Base-by-base conservation (phyloP, 768 basidiomycete genomes). In the Russula olivacea region DNA sequence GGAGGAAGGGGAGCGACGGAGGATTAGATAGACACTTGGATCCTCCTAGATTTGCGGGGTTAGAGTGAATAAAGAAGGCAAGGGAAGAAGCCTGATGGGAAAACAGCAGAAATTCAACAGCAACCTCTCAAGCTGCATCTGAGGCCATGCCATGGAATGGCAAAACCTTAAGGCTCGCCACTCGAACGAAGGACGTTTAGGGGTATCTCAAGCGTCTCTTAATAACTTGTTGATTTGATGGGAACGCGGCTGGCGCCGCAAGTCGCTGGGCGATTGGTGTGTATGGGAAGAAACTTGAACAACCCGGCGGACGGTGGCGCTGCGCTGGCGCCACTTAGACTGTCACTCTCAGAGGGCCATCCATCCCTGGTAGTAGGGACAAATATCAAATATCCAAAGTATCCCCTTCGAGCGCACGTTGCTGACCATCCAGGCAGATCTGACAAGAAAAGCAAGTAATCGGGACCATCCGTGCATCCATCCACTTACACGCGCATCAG, bases 371-470 rank as follows among this genome's bases (percentile, higher is more conserved):
- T n/a, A n/a, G n/a, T n/a, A n/a, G n/a, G n/a, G n/a, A n/a, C n/a
- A n/a, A n/a, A n/a, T n/a, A n/a, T n/a, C n/a, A n/a, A n/a, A n/a
- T n/a, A n/a, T n/a, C n/a, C n/a, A n/a, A n/a, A n/a, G n/a, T n/a
- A 62, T 52, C 61, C 38, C 61, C 61, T 36, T 63, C 3, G 19
- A 19, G 56, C 25, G 15, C 56, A 15, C 15, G 11, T 15, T 23
- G 30, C 21, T 34, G 32, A 5, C 30, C 55, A 50, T 51, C 61
- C 19, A 47, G 8, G 8, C 28, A n/a, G 23, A 58, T 53, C 55
- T 23, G 21, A 51, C 55, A 34, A 8, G 49, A 62, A 50, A 56
- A 55, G 54, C 28, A 56, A 55, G 54, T n/a, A 56, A 40, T 54
- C 25, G 23, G 1, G 8, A 30, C 5, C 32, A 1, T 11, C 38